Base-by-base conservation (phyloP, 2,329 filamentous ascomycete species). In the Chrysoporthe deuterocubensis region DNA sequence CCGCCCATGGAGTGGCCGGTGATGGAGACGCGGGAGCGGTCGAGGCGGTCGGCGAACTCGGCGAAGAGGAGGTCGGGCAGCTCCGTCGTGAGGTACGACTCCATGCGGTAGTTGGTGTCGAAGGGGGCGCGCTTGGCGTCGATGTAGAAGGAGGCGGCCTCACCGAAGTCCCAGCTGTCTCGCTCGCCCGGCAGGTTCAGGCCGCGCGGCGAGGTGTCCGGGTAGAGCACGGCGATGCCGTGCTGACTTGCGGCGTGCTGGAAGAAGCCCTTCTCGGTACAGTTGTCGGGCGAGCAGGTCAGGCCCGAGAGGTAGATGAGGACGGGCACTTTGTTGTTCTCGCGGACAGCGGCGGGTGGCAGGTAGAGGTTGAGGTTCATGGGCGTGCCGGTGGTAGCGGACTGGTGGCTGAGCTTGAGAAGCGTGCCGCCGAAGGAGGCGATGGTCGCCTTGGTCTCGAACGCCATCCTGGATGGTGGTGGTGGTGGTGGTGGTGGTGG, bases 1-100 rank as follows among this genome's bases (percentile, higher is more conserved):
- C 96, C 96, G 72, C 96, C 96, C 96, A 99, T 99, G 74, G 90
- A 94, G 82, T 99, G 96, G 6, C 96, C 96, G 52, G 92, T 93
- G 75, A 99, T 96, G 79, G 90, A 91, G 66, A 97, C 89, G 52
- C 90, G 85, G 40, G 75, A 80, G 0, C 79, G 75, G 78, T 98
- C 95, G 42, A 99, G 83, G 76, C 88, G 70, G 73, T 78, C 85
- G 42, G 87, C 83, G 80, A 94, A 97, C 37, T 87, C 85, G 42
- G 81, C 78, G 79, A 94, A 96, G 34, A 98, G 85, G 1, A 89
- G 83, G 18, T 84, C 81, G 0, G 94, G 95, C n/a, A 99, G 89
- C 81, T 99, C 96, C 65, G 87, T 80, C n/a, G 91, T 90, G 72
- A 99, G 86, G 83, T 99, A 99, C 71, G 86, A 89, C 84, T 98